Evolutionary conservation across 169 alveolate genomes (phyloP).

Genomic region (Plasmodium adleri): DNA sequence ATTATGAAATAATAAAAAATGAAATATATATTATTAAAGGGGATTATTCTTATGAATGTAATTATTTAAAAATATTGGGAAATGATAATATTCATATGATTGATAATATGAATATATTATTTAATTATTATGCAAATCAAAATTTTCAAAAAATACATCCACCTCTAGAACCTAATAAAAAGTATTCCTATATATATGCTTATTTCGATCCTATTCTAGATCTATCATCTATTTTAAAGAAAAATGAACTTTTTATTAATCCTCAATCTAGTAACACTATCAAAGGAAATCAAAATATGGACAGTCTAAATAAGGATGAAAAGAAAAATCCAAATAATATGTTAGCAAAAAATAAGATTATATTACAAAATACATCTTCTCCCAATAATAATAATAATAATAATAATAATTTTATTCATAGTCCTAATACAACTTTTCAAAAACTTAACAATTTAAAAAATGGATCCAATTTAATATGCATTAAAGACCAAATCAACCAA

Average conservation of each 20-base stretch:
- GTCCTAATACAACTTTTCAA: background rate
- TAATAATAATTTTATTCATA: no score
- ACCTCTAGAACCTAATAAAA: conserved; percentile 1
- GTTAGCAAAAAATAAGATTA: background rate
- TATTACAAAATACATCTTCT: no score
- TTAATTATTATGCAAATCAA: background rate
- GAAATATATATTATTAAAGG: conserved; percentile 26
- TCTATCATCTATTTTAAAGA: background rate
- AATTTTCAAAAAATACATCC: conserved; percentile 16
- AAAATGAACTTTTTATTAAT: background rate
- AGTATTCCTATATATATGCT: conserved; percentile 1
- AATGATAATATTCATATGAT: background rate
- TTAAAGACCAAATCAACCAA: background rate
- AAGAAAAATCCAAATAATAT: no score
- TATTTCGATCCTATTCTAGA: conserved; percentile 24
- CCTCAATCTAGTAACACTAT: background rate
- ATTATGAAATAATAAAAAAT: background rate
- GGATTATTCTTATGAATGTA: conserved; percentile 41
- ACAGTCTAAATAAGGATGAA: no score
- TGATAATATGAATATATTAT: background rate
- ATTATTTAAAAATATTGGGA: background rate
- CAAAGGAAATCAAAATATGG: background rate
- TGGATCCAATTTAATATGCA: conserved; percentile 48
- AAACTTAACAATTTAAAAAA: conserved; percentile 31
- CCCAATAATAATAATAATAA: background rate